These are phyloP conservation scores for Hysterium pulicare DNA, from an alignment of 2,329 filamentous ascomycete species.

Conservation along the genomic window DNA sequence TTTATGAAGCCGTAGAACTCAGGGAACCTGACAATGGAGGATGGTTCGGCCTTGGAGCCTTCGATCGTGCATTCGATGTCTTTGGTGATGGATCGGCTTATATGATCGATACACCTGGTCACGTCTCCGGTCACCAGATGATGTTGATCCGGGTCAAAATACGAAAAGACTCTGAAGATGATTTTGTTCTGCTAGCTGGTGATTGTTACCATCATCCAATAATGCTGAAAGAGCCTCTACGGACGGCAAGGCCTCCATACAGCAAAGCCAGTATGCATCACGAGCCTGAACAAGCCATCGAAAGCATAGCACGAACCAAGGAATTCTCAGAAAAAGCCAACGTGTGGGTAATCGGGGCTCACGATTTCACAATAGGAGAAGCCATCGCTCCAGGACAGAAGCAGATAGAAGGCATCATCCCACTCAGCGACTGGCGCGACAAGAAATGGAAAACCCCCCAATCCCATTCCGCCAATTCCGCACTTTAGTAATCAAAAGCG, in stretches of 20 bases:
- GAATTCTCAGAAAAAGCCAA: slow-evolving; percentile 19
- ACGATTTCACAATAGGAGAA: slow-evolving; percentile 27
- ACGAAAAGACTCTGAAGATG: slow-evolving; percentile 9
- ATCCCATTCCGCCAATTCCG: no score
- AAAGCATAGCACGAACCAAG: slow-evolving; percentile 24
- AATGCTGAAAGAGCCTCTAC: slow-evolving; percentile 23
- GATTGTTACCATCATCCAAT: slow-evolving; percentile 31
- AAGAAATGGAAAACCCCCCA: slow-evolving; percentile 30
- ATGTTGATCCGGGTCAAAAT: slow-evolving; percentile 25
- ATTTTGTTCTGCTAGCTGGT: slow-evolving; percentile 30
- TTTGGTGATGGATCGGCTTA: slow-evolving; percentile 49
- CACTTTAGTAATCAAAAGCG: no score
- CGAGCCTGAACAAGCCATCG: slow-evolving; percentile 24
- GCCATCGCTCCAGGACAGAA: slow-evolving; percentile 16
- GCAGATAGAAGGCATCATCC: slow-evolving; percentile 22
- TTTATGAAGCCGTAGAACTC: slow-evolving; percentile 26
- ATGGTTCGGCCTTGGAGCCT: slow-evolving; percentile 39
- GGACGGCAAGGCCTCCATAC: slow-evolving; percentile 27
- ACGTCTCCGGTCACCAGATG: slow-evolving; percentile 52
- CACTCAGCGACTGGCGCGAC: slow-evolving; percentile 21
- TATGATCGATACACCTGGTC: slow-evolving; percentile 51
- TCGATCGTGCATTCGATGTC: slow-evolving; percentile 47
- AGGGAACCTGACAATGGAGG: slow-evolving; percentile 11
- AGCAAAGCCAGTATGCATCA: slow-evolving; percentile 26
- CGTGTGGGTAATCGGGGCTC: slow-evolving; percentile 30